Conservation (phyloP, 306 rosid species). For the Cucurbita pepo region DNA sequence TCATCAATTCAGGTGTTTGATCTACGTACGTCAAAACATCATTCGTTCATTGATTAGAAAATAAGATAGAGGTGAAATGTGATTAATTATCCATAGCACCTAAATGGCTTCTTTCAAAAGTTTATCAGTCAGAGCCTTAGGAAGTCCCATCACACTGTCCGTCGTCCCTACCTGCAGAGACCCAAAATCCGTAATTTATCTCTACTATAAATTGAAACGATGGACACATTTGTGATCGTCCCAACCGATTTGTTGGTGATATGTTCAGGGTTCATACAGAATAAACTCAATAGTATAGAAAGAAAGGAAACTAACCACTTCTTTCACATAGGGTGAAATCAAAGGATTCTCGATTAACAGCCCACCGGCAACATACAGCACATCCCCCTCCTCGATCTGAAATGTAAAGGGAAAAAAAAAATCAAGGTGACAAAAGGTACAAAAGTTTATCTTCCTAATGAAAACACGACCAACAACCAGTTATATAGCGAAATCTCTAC, state of each 20-base stretch:
- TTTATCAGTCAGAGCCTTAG: conserved; percentile 53
- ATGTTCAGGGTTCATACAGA: not conserved
- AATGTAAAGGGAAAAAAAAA: not conserved
- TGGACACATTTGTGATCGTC: not conserved
- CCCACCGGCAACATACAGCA: conserved; percentile 85
- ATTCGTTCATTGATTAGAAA: not conserved
- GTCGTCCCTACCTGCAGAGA: conserved; percentile 73
- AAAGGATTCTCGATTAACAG: conserved; percentile 85
- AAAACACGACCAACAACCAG: conserved; percentile 3
- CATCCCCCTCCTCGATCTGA: conserved; percentile 78
- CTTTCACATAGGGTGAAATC: conserved; percentile 54
- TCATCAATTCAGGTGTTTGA: not conserved
- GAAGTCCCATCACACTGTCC: conserved; percentile 97
- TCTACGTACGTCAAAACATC: not conserved
- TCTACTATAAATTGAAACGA: not conserved
- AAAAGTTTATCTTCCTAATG: not conserved
- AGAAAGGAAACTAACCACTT: conserved; percentile 64
- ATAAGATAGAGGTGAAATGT: not conserved
- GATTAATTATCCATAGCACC: not conserved
- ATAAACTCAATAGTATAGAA: too few species aligned
- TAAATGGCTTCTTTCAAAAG: conserved; percentile 57
- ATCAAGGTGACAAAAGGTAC: not conserved
- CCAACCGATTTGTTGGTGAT: not conserved
- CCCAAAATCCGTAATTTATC: conserved; percentile 1
- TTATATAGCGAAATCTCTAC: conserved; percentile 24